Base-by-base conservation (phyloP, 2,329 filamentous ascomycete genomes). In the Cordyceps fumosorosea region DNA sequence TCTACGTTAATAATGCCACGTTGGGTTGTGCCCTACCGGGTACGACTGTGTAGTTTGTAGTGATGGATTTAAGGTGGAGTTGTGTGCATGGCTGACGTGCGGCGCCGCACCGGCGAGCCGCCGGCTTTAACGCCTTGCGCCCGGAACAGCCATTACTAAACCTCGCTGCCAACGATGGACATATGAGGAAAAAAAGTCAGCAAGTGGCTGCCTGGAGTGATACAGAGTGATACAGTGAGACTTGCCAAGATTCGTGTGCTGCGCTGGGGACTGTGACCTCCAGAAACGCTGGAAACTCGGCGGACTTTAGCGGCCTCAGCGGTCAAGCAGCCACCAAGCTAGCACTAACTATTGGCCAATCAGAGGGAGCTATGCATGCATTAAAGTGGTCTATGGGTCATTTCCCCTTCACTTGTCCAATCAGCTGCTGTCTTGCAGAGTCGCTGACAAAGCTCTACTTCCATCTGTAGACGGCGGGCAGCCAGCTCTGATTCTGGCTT, bases 391-490 rank as follows among this genome's bases (percentile, higher is more conserved):
- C 3, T 26, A 8, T 60, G 58, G 40, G 22, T 6, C 18, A 7
- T 3, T 20, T 16, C 3, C 4, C 10, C 14, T 42, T 7, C 12
- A 37, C 44, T 29, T 6, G 8, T 34, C 58, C 58, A 60, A 60
- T 60, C 40, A 52, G 11, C 5, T 14, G 26, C 11, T n/a, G 14
- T n/a, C 40, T 14, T 45, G 5, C n/a, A 7, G 5, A n/a, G 12
- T 37, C 54, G 60, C 60, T 62, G 60, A 62, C 60, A 62, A 60
- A 60, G 58, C 58, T 40, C 34, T 11, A 45, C 32, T 42, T 18
- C 22, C 24, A 22, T 42, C 48, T 60, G 37, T 14, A 53, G 22
- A 7, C 57, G 40, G 57, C 57, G 57, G 54, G 12, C 18, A 32
- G 37, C 37, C n/a, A 54, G 29, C 29, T 14, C 34, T 29, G 29